Conservation (phyloP, 192 early-diverging fungal genomes). For the Coemansia sp. region DNA sequence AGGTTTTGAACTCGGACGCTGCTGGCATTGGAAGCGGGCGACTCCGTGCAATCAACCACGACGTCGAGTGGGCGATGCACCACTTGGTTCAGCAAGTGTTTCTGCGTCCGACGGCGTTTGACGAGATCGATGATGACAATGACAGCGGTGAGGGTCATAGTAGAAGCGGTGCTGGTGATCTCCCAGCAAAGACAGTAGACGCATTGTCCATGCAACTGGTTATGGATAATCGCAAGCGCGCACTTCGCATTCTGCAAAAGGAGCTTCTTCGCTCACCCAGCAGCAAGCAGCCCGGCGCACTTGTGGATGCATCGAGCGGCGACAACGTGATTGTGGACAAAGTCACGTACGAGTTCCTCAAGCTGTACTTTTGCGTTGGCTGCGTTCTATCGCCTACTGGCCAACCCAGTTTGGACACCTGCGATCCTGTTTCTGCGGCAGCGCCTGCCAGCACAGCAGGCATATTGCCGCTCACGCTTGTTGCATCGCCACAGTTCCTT, state of each 20-base stretch:
- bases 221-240: background rate
- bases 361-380: conserved; percentile 53
- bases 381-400: background rate
- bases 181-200: background rate
- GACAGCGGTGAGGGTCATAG: background rate
- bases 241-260: conserved; percentile 10
- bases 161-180: background rate
- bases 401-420: background rate
- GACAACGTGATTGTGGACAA: conserved; percentile 54
- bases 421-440: background rate
- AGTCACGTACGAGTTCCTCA: conserved; percentile 58
- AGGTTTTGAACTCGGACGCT: conserved; percentile 34
- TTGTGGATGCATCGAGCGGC: conserved; percentile 47
- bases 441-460: conserved; percentile 10
- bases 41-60: conserved; percentile 55
- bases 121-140: conserved; percentile 12
- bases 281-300: conserved; percentile 23
- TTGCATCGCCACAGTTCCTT: conserved; percentile 46
- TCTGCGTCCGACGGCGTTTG: conserved; percentile 36
- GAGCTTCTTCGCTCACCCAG: conserved; percentile 42
- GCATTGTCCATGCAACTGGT: background rate
- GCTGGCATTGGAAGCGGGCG: conserved; percentile 36
- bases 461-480: conserved; percentile 39
- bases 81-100: conserved; percentile 56
- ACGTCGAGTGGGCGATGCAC: conserved; percentile 60